Evolutionary conservation across 306 rosid genomes (phyloP), one percentile per base, ranked within the genome.

Genomic region (Dryas alaskensis): DNA sequence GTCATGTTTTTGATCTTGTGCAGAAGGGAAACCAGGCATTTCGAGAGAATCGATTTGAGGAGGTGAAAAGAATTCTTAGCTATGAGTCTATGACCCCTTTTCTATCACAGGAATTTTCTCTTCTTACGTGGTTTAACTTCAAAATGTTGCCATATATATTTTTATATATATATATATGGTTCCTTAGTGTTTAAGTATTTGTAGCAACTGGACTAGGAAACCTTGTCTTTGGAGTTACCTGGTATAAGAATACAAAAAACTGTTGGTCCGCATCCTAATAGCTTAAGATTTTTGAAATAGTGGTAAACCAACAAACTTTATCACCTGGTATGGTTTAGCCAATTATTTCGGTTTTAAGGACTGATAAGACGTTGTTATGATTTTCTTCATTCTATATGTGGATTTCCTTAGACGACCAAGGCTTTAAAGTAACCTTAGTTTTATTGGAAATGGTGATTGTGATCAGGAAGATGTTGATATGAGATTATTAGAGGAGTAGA

Each of bases 11-110:
- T 40, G 81, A 88, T 52, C 89, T 87, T 22, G 93, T 94, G 76
- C 88, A 83, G 80, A 83, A 76, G 52, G 99, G 99, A 50, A 94
- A 94, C 81, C 77, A 4, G 7, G 88, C 92, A 25, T 92, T 89
- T 78, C 83, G 89, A 69, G 89, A 86, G 63, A 81, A 82, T 43
- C 82, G 78, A 50, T 82, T 83, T 74, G 93, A 91, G 80, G 96
- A 92, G 96, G 99, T 94, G 69, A 50, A 7, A 52, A 13, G 11
- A 31, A 31, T 31, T 31, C 37, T 31, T 31, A 31, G 37, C 37
- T 31, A 31, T 31, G 37, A 1, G 37, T 31, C 37, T 31, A 2
- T 31, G 37, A 31, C 3, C 2, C 37, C 37, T 31, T 31, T 31
- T 31, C 37, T 31, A 31, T 31, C 37, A 31, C 37, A 31, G 37